Conservation (phyloP, 495 filamentous ascomycete species). For the Penicillium bovifimosum region DNA sequence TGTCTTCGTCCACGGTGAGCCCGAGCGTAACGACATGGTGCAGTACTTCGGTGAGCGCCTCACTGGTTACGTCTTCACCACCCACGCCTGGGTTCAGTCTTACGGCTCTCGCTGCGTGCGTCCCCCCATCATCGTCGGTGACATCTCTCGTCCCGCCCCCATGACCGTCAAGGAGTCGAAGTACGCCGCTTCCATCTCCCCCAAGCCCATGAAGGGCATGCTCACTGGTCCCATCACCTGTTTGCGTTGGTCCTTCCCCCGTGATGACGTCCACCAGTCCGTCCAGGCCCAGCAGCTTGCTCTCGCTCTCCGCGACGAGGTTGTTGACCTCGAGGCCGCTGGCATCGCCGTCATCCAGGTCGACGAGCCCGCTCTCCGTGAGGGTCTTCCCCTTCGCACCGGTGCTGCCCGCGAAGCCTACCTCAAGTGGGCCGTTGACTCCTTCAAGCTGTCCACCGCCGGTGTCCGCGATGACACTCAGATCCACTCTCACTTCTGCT, state of each 20-base stretch:
- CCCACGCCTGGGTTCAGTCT: slow-evolving; percentile 95
- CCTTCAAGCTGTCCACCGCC: slow-evolving; percentile 89
- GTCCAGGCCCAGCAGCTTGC: slow-evolving; percentile 98
- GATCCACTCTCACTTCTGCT: slow-evolving; percentile 99
- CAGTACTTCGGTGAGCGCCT: slow-evolving; percentile 99
- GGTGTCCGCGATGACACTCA: slow-evolving; percentile 91
- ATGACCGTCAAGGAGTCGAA: slow-evolving; percentile 99
- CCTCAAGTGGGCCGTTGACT: slow-evolving; percentile 91
- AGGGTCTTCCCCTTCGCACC: slow-evolving; percentile 92
- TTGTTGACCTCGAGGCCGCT: slow-evolving; percentile 92
- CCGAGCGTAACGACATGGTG: slow-evolving; percentile 99
- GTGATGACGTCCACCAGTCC: slow-evolving; percentile 98
- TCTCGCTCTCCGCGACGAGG: slow-evolving; percentile 96
- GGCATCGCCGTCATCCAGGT: slow-evolving; percentile 98
- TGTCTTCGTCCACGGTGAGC: slow-evolving; percentile 96
- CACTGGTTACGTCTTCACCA: slow-evolving; percentile 96
- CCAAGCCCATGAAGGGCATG: slow-evolving; percentile 99
- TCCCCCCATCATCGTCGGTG: slow-evolving; percentile 96
- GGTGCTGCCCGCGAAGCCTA: slow-evolving; percentile 91
- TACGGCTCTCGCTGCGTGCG: slow-evolving; percentile 98
- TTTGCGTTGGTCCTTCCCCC: slow-evolving; percentile 98
- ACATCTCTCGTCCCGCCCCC: slow-evolving; percentile 88
- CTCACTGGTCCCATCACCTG: slow-evolving; percentile 98
- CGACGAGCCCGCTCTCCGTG: slow-evolving; percentile 97
- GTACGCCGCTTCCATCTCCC: slow-evolving; percentile 91